Percentiles rank a stretch among this genome's conserved stretches.
phyloP scores from a whole-genome alignment of 2,329 filamentous ascomycete genomes.

The Monosporascus sp. region DNA sequence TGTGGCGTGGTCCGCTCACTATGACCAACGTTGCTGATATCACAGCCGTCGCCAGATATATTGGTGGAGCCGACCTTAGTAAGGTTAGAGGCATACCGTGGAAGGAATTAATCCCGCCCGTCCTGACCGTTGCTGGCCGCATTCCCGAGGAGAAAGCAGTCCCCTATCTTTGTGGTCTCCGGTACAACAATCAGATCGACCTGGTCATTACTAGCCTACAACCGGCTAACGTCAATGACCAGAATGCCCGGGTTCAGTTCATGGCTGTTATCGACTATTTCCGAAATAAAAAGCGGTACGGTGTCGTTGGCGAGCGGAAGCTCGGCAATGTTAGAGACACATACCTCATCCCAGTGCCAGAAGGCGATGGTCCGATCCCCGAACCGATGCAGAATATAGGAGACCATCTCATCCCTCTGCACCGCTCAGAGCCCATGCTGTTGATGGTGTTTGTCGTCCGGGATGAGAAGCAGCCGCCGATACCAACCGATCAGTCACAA shows the following conservation, averaged over 20 bases:
- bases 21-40: slow-evolving; percentile 79
- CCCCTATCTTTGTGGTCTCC: slow-evolving; percentile 83
- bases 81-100: slow-evolving; percentile 51
- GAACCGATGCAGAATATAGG: slow-evolving; percentile 87
- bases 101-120: slow-evolving; percentile 67
- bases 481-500: slow-evolving; percentile 21
- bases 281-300: slow-evolving; percentile 72
- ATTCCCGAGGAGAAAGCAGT: slow-evolving; percentile 80
- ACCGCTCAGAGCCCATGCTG: slow-evolving; percentile 68
- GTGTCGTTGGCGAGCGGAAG: slow-evolving; percentile 75
- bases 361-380: slow-evolving; percentile 65
- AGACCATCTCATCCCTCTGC: slow-evolving; percentile 71
- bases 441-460: slow-evolving; percentile 82
- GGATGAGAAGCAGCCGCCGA: slow-evolving; percentile 42
- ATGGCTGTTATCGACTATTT: slow-evolving; percentile 85
- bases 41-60: slow-evolving; percentile 70
- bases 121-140: slow-evolving; percentile 68
- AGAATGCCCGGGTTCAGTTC: slow-evolving; percentile 58
- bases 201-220: slow-evolving; percentile 73
- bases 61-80: slow-evolving; percentile 76
- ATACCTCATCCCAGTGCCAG: slow-evolving; percentile 81
- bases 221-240: slow-evolving; percentile 49
- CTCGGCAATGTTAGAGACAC: slow-evolving; percentile 77
- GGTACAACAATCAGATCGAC: slow-evolving; percentile 77
- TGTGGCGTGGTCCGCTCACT: slow-evolving; percentile 71